These are phyloP conservation scores for Cyclotella cryptica DNA, from an alignment of 108 stramenopile genomes.

Conservation along the genomic window DNA sequence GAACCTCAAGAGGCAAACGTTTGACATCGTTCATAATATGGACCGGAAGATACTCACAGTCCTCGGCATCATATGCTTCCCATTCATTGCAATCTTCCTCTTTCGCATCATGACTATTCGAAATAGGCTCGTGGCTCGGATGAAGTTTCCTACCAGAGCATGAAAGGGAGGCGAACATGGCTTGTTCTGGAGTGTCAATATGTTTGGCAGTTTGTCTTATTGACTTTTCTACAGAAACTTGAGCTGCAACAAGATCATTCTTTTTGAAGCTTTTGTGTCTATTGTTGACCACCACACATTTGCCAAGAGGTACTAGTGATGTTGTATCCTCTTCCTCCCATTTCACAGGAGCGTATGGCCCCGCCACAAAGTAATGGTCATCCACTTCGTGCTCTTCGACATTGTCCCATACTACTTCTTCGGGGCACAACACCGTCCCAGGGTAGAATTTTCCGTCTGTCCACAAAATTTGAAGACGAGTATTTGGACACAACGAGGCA, in stretches of 20 bases:
- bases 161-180: conserved; percentile 33
- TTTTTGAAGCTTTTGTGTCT: not conserved
- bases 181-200: conserved; percentile 32
- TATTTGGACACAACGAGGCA: conserved; percentile 34
- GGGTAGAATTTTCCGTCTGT: conserved; percentile 40
- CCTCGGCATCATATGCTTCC: conserved; percentile 57
- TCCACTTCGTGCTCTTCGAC: conserved; percentile 15
- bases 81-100: conserved; percentile 18
- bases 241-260: not conserved
- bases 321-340: conserved; percentile 47
- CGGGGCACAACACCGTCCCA: conserved; percentile 16
- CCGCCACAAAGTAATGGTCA: conserved; percentile 5
- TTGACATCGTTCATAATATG: conserved; percentile 33
- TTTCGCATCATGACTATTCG: not conserved
- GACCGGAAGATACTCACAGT: conserved; percentile 38
- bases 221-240: not conserved
- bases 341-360: conserved; percentile 32
- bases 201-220: conserved; percentile 3
- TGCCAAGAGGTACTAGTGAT: conserved; percentile 33
- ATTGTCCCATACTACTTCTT: conserved; percentile 36
- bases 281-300: conserved; percentile 12
- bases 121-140: conserved; percentile 8
- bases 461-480: conserved; percentile 37
- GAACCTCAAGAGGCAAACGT: conserved; percentile 31
- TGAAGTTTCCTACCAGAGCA: conserved; percentile 28